Evolutionary conservation across 768 basidiomycete genomes (phyloP), one percentile per base, ranked within the genome.

Genomic region (Erythrobasidium yunnanense): DNA sequence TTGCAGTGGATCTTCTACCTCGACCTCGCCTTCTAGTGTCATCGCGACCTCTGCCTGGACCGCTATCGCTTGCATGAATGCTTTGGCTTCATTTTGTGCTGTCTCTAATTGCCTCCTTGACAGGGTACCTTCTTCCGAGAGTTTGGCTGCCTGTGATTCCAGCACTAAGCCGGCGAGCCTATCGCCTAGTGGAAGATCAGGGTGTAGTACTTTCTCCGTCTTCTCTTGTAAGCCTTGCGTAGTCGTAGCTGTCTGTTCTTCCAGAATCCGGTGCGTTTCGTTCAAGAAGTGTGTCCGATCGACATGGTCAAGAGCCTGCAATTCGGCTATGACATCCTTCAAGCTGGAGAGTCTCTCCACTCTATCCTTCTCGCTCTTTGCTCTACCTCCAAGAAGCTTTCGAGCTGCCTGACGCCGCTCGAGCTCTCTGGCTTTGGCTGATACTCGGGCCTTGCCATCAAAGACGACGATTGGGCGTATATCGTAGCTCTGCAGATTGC

Each of bases 381-480:
- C 67, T 22, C 67, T 20, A 20, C 52, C 34, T 23, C 22, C 47
- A 15, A 54, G 49, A 18, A 62, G 47, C 27, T 25, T 25, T n/a
- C 62, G 27, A 1, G 57, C 67, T n/a, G 30, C 32, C 20, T 35
- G 42, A 18, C 67, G 67, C 11, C 57, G 45, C 34, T 38, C 49
- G 22, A 65, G 25, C 52, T 68, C 67, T 25, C 45, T 52, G 17
- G 34, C 35, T 32, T 68, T 68, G 23, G 62, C 57, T 4, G 67
- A 49, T 8, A 62, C 56, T 4, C 67, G 27, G 18, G 20, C 34
- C 23, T 38, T 49, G 1, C 67, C 67, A 55, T 68, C 67, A 33
- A 68, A 68, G 7, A 68, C 55, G 30, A 58, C 47, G 23, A 68
- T 55, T 13, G 67, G 67, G 11, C 45, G 46, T 3, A 68, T 68